Conservation (phyloP, 805 yeast genomes). For the Yamadazyma insecticola region DNA sequence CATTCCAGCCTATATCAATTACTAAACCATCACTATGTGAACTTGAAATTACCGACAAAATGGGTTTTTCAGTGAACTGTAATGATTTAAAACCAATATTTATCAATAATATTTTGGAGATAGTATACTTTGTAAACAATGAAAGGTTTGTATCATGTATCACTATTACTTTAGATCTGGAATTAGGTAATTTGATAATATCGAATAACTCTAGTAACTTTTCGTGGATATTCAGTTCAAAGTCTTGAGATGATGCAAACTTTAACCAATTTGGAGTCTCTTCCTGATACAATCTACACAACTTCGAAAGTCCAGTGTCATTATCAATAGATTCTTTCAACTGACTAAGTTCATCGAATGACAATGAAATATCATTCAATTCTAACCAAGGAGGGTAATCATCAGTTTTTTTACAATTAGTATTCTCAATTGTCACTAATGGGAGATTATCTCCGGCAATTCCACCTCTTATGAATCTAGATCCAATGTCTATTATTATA, state of each 20-base stretch:
- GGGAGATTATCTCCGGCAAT: conserved; percentile 22
- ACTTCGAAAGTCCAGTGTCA: too few species aligned
- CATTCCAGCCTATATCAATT: conserved; percentile 26
- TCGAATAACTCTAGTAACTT: conserved; percentile 12
- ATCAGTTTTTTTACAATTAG: neutral
- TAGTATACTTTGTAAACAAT: conserved; percentile 9
- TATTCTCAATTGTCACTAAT: conserved; percentile 5
- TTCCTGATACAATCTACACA: conserved; percentile 5
- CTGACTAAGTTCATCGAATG: too few species aligned
- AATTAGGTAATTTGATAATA: conserved; percentile 14
- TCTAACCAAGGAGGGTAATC: conserved; percentile 17
- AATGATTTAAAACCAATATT: conserved; percentile 20
- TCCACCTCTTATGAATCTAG: conserved; percentile 17
- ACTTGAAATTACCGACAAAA: conserved; percentile 17
- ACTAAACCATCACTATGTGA: conserved; percentile 21
- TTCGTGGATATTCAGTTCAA: conserved; percentile 8
- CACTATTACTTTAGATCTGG: conserved; percentile 17
- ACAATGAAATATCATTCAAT: conserved; percentile 17
- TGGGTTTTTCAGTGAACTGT: conserved; percentile 15
- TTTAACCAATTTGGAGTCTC: conserved; percentile 9
- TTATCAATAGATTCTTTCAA: too few species aligned
- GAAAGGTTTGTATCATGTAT: conserved; percentile 12
- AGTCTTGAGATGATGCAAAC: neutral
- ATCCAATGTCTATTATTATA: conserved; percentile 14
- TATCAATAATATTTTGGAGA: conserved; percentile 18